Percentiles rank a stretch among this genome's conserved stretches.
Evolutionary conservation across 2,329 filamentous ascomycete species (phyloP).

Genomic region (Colletotrichum cuscutae): DNA sequence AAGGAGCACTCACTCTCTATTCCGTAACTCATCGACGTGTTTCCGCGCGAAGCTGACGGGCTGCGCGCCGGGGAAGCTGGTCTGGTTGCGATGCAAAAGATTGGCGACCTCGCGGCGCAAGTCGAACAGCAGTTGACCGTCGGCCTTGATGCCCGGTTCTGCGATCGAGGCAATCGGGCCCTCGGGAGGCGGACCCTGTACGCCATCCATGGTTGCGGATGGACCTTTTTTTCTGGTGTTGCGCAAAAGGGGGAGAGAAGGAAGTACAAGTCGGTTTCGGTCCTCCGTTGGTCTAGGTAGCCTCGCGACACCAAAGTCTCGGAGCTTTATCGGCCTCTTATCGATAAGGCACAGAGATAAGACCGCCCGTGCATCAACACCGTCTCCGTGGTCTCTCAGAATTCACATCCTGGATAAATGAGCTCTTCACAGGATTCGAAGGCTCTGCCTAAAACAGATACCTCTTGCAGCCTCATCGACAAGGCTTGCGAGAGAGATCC

Average conservation of each 20-base stretch:
- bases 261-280: slow-evolving; percentile 13
- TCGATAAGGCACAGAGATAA: slow-evolving; percentile 33
- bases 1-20: slow-evolving; percentile 71
- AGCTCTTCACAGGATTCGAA: not conserved
- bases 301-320: slow-evolving; percentile 31
- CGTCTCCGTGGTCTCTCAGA: not conserved
- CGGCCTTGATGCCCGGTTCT: slow-evolving; percentile 73
- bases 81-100: slow-evolving; percentile 76
- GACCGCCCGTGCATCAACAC: not conserved
- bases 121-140: slow-evolving; percentile 65
- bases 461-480: not conserved
- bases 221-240: slow-evolving; percentile 16
- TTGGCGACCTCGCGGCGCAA: slow-evolving; percentile 80
- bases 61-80: slow-evolving; percentile 87
- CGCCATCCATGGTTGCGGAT: slow-evolving; percentile 34
- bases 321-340: slow-evolving; percentile 34
- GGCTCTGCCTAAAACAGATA: no score
- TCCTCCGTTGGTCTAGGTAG: not conserved
- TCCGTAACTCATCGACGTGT: slow-evolving; percentile 84
- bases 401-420: not conserved
- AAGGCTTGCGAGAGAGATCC: not conserved
- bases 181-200: slow-evolving; percentile 37
- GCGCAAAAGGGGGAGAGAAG: slow-evolving; percentile 22
- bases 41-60: slow-evolving; percentile 89
- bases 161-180: slow-evolving; percentile 61